phyloP scores from a whole-genome alignment of 306 rosid species.

The Adenanthera pavonina region DNA sequence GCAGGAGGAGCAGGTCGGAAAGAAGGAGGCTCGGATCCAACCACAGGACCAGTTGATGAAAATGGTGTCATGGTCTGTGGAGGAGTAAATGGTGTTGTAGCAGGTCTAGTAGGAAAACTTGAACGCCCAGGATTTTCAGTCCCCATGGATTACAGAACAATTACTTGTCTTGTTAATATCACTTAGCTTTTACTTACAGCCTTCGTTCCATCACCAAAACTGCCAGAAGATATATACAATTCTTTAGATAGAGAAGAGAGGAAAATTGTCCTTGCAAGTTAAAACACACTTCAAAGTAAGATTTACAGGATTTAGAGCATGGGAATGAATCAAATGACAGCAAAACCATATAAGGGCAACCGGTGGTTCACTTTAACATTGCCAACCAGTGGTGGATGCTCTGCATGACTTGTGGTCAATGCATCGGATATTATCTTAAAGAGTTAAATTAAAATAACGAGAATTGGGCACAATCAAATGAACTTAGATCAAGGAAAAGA shows the following conservation, averaged over 20 bases:
- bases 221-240: constrained; percentile 24
- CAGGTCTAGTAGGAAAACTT: constrained; percentile 70
- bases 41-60: constrained; percentile 71
- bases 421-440: not conserved
- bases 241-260: not conserved
- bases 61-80: constrained; percentile 35
- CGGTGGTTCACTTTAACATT: not conserved
- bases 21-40: constrained; percentile 60
- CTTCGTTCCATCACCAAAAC: constrained; percentile 40
- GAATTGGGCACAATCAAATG: not conserved
- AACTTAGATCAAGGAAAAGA: not conserved
- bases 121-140: constrained; percentile 85
- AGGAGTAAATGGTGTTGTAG: constrained; percentile 51
- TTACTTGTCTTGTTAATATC: constrained; percentile 1
- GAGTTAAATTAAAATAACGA: not conserved
- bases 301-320: not conserved
- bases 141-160: constrained; percentile 61
- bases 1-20: constrained; percentile 57
- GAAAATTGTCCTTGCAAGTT: not conserved
- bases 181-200: constrained; percentile 13
- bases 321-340: not conserved
- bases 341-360: not conserved
- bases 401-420: not conserved
- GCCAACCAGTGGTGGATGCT: not conserved
- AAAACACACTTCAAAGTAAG: not conserved